phyloP scores from a whole-genome alignment of 257 asterid genomes.

The Paulownia fortunei region DNA sequence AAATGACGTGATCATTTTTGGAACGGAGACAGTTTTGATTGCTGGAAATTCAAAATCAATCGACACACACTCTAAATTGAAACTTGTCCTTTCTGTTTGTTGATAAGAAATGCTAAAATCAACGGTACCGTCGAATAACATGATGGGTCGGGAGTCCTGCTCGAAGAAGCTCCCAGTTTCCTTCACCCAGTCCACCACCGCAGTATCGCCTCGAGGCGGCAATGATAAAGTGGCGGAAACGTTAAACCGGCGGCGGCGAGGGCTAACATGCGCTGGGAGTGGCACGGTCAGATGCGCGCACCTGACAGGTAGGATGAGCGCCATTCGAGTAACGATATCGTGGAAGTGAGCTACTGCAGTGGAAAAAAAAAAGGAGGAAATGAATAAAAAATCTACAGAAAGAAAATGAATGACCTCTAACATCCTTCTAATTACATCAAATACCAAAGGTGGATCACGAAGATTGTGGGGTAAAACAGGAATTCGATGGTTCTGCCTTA shows the following conservation, averaged over 20 bases:
- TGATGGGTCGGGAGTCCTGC: conserved; percentile 85
- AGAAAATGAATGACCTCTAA: not conserved
- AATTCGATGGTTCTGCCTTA: not conserved
- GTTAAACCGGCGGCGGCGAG: conserved; percentile 35
- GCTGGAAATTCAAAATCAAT: not conserved
- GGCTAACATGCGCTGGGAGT: conserved; percentile 37
- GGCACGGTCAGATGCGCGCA: conserved; percentile 33
- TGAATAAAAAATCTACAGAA: not conserved
- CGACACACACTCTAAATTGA: not conserved
- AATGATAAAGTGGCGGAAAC: conserved; percentile 52
- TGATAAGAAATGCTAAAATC: not conserved
- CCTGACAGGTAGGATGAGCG: conserved; percentile 48
- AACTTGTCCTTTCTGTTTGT: not conserved
- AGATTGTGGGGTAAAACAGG: not conserved
- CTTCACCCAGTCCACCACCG: conserved; percentile 67
- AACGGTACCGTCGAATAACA: conserved; percentile 83
- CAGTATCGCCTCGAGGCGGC: conserved; percentile 44
- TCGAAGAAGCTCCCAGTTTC: conserved; percentile 76
- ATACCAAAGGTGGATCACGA: not conserved
- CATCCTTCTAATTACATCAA: not conserved
- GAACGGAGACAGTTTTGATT: not conserved
- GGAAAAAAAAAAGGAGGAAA: not conserved
- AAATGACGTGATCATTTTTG: not conserved
- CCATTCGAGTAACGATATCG: conserved; percentile 46
- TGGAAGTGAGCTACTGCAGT: not conserved